These are phyloP conservation scores for Cladosporium cucumerinum DNA, from an alignment of 2,329 filamentous ascomycete species.

Conservation along the genomic window DNA sequence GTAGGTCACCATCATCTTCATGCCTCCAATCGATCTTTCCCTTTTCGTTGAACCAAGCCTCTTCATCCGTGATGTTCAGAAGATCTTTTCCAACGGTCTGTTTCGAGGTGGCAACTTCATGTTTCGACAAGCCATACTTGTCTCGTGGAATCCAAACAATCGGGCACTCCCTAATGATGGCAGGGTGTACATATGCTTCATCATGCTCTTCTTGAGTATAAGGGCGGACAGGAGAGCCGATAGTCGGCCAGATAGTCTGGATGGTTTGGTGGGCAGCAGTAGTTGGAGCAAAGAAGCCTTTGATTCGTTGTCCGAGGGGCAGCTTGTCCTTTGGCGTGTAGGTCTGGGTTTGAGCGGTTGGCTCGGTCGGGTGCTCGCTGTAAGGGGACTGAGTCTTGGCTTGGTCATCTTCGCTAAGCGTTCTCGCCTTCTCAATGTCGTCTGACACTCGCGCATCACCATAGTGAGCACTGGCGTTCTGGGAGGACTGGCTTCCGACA, in stretches of 20 bases:
- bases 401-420: slow-evolving; percentile 23
- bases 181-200: slow-evolving; percentile 45
- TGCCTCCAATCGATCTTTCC: slow-evolving; percentile 29
- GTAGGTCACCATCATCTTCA: slow-evolving; percentile 40
- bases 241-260: slow-evolving; percentile 27
- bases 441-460: slow-evolving; percentile 28
- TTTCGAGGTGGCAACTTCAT: slow-evolving; percentile 38
- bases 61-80: slow-evolving; percentile 40
- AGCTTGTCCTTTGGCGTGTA: slow-evolving; percentile 3
- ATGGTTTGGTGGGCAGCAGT: slow-evolving; percentile 28
- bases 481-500: slow-evolving; percentile 18
- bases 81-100: slow-evolving; percentile 33
- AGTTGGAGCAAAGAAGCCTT: slow-evolving; percentile 26
- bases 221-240: slow-evolving; percentile 29
- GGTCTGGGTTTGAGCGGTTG: neutral
- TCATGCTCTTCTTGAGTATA: slow-evolving; percentile 34
- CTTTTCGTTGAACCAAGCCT: slow-evolving; percentile 45
- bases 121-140: slow-evolving; percentile 41
- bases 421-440: slow-evolving; percentile 22
- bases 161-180: slow-evolving; percentile 40
- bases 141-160: slow-evolving; percentile 46
- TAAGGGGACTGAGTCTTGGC: slow-evolving; percentile 9
- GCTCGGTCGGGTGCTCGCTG: neutral
- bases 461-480: neutral
- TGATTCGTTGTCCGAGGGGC: slow-evolving; percentile 22